These are phyloP conservation scores for Scytalidium sp. DNA, from an alignment of 2,329 filamentous ascomycete genomes.

Conservation along the genomic window DNA sequence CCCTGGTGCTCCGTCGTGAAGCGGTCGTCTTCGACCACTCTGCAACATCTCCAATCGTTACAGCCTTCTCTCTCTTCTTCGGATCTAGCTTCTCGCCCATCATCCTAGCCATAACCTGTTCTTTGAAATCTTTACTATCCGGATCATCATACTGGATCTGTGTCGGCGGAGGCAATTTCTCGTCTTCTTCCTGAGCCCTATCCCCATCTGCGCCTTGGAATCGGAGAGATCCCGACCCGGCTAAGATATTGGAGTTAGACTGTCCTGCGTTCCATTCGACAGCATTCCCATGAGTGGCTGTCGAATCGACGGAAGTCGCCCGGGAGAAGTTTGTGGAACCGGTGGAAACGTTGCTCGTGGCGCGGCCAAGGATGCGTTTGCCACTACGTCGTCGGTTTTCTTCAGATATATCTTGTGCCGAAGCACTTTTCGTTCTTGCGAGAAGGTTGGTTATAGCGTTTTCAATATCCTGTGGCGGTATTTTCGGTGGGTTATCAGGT, in stretches of 20 bases:
- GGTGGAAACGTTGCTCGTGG: slow-evolving; percentile 54
- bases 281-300: slow-evolving; percentile 22
- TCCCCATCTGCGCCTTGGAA: background rate
- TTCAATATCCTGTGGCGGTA: slow-evolving; percentile 17
- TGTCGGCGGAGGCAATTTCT: slow-evolving; percentile 21
- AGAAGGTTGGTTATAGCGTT: slow-evolving; percentile 26
- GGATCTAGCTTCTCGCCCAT: slow-evolving; percentile 21
- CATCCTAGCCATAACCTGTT: slow-evolving; percentile 26
- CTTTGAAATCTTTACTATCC: slow-evolving; percentile 22
- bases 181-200: slow-evolving; percentile 6
- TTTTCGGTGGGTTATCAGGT: slow-evolving; percentile 1
- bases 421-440: slow-evolving; percentile 22
- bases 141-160: slow-evolving; percentile 29
- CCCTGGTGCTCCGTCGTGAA: background rate
- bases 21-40: background rate
- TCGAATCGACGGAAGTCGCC: slow-evolving; percentile 36
- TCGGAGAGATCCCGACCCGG: background rate
- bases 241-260: too few species aligned
- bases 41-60: slow-evolving; percentile 15
- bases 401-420: slow-evolving; percentile 22
- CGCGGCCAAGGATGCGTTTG: slow-evolving; percentile 50
- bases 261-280: slow-evolving; percentile 13
- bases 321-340: slow-evolving; percentile 40
- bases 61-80: slow-evolving; percentile 15
- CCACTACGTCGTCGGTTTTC: slow-evolving; percentile 19